Percentiles rank a stretch among this genome's conserved stretches.
Conservation (phyloP, 1,284 basidiomycete species). For the Fomitopsis schrenkii region DNA sequence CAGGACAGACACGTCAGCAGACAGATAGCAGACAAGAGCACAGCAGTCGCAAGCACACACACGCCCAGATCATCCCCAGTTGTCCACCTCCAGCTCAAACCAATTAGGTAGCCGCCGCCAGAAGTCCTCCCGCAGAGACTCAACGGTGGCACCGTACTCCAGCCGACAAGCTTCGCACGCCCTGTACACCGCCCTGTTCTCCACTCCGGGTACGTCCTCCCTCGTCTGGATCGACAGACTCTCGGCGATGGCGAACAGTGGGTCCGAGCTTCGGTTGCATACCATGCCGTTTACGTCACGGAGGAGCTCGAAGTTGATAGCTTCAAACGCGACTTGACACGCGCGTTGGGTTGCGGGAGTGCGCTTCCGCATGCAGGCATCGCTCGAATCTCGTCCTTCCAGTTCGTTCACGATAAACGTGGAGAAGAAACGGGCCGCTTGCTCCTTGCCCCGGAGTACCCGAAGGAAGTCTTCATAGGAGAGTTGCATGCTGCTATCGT, state of each 20-base stretch:
- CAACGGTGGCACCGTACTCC: conserved; percentile 55
- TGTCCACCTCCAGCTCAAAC: conserved; percentile 55
- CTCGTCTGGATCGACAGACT: conserved; percentile 59
- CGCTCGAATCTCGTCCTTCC: conserved; percentile 53
- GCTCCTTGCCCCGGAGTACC: conserved; percentile 63
- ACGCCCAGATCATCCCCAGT: conserved; percentile 40
- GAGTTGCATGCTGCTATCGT: conserved; percentile 31
- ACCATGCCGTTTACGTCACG: conserved; percentile 67
- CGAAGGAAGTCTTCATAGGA: conserved; percentile 49
- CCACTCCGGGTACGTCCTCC: conserved; percentile 38
- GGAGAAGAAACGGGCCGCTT: conserved; percentile 65
- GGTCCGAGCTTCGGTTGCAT: conserved; percentile 61
- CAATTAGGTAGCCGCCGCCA: conserved; percentile 61
- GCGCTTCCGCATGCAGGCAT: conserved; percentile 44
- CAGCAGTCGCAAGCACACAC: background rate
- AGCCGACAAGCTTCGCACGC: conserved; percentile 63
- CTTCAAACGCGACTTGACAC: conserved; percentile 68
- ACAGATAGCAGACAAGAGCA: background rate
- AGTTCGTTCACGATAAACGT: conserved; percentile 69
- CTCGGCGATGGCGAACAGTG: conserved; percentile 63
- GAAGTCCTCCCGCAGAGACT: conserved; percentile 53
- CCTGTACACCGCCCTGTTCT: conserved; percentile 38
- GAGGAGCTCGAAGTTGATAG: conserved; percentile 65
- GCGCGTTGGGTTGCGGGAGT: conserved; percentile 41
- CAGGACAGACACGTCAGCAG: background rate